Evolutionary conservation across 75 land plant genomes (phyloP).

Genomic region (Gnetum montanum): DNA sequence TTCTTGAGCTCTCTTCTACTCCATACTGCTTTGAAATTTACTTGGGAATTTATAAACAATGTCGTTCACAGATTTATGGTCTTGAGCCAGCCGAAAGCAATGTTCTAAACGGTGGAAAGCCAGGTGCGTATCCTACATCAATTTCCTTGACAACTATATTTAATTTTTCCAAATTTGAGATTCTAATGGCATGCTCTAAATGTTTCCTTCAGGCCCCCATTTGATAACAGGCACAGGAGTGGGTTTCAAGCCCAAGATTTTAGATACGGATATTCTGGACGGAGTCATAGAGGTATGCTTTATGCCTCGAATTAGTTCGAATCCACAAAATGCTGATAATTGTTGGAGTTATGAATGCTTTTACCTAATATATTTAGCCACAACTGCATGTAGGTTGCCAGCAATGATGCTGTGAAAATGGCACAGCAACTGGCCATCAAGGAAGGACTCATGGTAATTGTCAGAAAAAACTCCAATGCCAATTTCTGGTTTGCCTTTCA

Average conservation of each 20-base stretch:
- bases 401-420: slow-evolving; percentile 76
- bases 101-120: slow-evolving; percentile 74
- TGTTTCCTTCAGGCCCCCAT: slow-evolving; percentile 47
- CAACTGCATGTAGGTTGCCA: slow-evolving; percentile 32
- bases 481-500: neutral
- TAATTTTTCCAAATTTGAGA: neutral
- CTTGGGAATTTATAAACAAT: neutral
- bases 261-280: slow-evolving; percentile 75
- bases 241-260: slow-evolving; percentile 69
- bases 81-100: slow-evolving; percentile 90
- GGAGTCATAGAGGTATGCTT: slow-evolving; percentile 54
- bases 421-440: slow-evolving; percentile 64
- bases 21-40: neutral
- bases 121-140: slow-evolving; percentile 30
- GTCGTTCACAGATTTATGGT: slow-evolving; percentile 74
- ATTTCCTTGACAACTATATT: neutral
- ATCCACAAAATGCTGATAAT: no score
- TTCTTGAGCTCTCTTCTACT: neutral
- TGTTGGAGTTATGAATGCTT: no score
- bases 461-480: neutral
- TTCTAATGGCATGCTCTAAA: neutral
- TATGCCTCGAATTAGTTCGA: no score
- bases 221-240: slow-evolving; percentile 83
- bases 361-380: neutral
- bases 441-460: slow-evolving; percentile 70